These are phyloP conservation scores for Piper longum DNA, from an alignment of 164 flowering plant genomes.

Conservation along the genomic window DNA sequence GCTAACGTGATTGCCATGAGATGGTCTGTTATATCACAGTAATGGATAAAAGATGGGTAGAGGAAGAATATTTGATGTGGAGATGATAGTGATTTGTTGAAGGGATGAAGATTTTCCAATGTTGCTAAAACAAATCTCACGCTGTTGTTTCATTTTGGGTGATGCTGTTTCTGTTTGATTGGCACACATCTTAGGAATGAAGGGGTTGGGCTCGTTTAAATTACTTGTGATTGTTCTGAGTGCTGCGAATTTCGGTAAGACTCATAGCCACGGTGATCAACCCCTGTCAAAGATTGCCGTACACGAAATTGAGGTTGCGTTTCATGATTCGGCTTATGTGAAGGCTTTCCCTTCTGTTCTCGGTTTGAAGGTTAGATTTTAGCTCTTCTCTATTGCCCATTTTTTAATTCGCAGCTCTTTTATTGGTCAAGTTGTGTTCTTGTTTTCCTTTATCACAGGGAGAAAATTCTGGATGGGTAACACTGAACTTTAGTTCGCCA, in stretches of 20 bases:
- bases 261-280: constrained; percentile 33
- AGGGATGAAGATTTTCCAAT: no score
- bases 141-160: no score
- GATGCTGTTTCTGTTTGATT: no score
- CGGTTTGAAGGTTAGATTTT: constrained; percentile 32
- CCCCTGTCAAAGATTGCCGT: constrained; percentile 59
- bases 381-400: no score
- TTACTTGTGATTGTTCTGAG: constrained; percentile 19
- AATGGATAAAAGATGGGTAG: no score
- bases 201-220: constrained; percentile 12
- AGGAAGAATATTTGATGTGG: no score
- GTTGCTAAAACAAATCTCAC: no score
- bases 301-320: constrained; percentile 30
- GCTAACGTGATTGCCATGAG: no score
- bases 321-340: constrained; percentile 35
- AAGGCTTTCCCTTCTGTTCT: constrained; percentile 55
- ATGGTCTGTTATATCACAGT: no score
- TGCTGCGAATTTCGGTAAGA: constrained; percentile 16
- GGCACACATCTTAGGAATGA: background rate
- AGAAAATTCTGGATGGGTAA: constrained; percentile 47
- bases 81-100: no score
- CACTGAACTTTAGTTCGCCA: constrained; percentile 28
- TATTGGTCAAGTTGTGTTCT: no score
- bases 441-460: constrained; percentile 23
- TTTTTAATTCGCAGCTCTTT: no score